Percentiles rank a stretch among this genome's conserved stretches.
Evolutionary conservation across 2,329 filamentous ascomycete species (phyloP).

Genomic region (Verticillium klebahnii): DNA sequence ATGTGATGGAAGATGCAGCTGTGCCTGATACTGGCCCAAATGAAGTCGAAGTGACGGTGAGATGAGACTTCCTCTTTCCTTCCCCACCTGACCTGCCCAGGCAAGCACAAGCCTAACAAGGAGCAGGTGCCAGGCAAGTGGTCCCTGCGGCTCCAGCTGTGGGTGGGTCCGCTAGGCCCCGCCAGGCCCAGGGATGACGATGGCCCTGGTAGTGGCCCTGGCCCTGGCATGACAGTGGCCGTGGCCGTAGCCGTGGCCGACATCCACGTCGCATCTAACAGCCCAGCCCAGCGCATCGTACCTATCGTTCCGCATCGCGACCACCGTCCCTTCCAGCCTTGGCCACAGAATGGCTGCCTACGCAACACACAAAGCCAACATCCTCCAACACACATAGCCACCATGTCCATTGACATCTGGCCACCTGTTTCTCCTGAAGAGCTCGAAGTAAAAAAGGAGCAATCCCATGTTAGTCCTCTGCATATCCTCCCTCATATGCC

Average conservation of each 20-base stretch:
- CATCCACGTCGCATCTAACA: background rate
- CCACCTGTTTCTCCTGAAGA: conserved; percentile 46
- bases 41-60: background rate
- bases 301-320: background rate
- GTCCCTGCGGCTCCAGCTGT: background rate
- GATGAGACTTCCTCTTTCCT: background rate
- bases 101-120: background rate
- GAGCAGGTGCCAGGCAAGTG: background rate
- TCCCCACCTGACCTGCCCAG: background rate
- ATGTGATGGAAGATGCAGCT: background rate
- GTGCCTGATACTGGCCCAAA: background rate
- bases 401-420: conserved; percentile 57
- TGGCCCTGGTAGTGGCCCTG: background rate
- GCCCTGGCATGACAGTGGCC: background rate
- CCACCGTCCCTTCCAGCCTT: background rate
- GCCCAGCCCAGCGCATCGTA: background rate
- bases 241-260: too few species aligned
- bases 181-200: background rate
- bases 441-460: conserved; percentile 44
- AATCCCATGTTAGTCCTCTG: conserved; percentile 41
- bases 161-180: background rate
- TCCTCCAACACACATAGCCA: conserved; percentile 8
- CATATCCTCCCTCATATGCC: too few species aligned
- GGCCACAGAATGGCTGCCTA: conserved; percentile 21
- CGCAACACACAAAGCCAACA: conserved; percentile 1